Percentiles rank a stretch among this genome's conserved stretches.
phyloP scores from a whole-genome alignment of 2,329 filamentous ascomycete species.

The Akanthomyces lecanii region DNA sequence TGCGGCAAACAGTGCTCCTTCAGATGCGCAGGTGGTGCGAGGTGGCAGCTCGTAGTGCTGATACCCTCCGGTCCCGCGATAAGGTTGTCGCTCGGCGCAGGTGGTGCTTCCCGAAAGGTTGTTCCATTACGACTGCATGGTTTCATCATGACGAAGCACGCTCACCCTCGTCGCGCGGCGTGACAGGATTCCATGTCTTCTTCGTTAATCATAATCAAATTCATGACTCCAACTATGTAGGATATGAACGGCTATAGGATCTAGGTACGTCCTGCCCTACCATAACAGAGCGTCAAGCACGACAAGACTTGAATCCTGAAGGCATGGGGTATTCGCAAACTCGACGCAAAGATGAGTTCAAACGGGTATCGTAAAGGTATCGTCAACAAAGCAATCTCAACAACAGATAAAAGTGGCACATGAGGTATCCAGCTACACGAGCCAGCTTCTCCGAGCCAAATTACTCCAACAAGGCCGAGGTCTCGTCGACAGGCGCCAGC shows the following conservation, averaged over 20 bases:
- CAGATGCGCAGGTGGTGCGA: neutral
- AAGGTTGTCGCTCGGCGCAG: neutral
- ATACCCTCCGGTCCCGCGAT: neutral
- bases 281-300: neutral
- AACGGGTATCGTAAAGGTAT: neutral
- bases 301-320: neutral
- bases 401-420: neutral
- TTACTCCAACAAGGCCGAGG: conserved; percentile 10
- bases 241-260: neutral
- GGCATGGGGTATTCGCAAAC: neutral
- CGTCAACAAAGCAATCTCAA: neutral
- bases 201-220: neutral
- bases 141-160: too few relatives aligned
- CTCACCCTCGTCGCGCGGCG: neutral
- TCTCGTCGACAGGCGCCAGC: conserved; percentile 5
- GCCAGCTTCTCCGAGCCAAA: neutral
- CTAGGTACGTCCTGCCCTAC: neutral
- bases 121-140: too few relatives aligned
- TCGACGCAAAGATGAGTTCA: neutral
- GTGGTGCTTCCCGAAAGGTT: too few relatives aligned
- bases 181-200: neutral
- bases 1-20: neutral
- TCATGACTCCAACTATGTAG: neutral
- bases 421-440: neutral
- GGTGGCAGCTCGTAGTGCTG: neutral